Base-by-base conservation (phyloP, 2,329 filamentous ascomycete genomes). In the Metarhizium humberi region DNA sequence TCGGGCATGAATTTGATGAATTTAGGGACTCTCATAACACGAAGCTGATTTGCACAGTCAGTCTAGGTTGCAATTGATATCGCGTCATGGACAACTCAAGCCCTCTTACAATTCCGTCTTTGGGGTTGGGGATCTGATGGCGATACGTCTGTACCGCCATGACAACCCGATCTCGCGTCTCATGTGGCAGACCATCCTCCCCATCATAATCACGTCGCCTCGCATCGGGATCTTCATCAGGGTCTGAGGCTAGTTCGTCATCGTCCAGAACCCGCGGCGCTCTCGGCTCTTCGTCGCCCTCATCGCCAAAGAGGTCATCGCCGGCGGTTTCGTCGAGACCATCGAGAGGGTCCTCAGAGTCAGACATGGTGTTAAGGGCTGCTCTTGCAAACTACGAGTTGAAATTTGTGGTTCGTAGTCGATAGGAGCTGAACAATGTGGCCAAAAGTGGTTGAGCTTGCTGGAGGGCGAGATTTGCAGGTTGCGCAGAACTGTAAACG, bases 1-100 rank as follows among this genome's bases (percentile, higher is more conserved):
- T 80, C 78, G 18, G 88, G 85, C 46, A 87, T 77, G 59, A 91
- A 78, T 52, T 81, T 81, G 63, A 92, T 73, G 71, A 92, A 92
- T 25, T 80, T 78, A 34, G 88, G 88, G 2, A 92, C 78, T 61
- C 84, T 85, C 63, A 91, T 70, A 5, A 86, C 77, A 69, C 87
- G 86, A 51, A 89, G 75, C 86, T 89, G 51, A 6, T 48, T 36
- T 29, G 18, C 43, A 6, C 25, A 40, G 13, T 48, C 14, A 48
- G 45, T n/a, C 13, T 29, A 29, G 3, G 20, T 8, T 30, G 7
- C 25, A 36, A 13, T 18, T 13, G 30, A 38, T 18, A 38, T 11
- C 16, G 30, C 5, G 14, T 10, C 32, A 16, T 30, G 50, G 32
- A 42, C 1, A 45, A 42, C 1, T 38, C 6, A 16, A 16, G 32